A percentile compares a stretch with the other conserved stretches of the same genome.
Evolutionary conservation across 1,284 basidiomycete species (phyloP).

Genomic region (Microbotryum lychnidis-dioicae): DNA sequence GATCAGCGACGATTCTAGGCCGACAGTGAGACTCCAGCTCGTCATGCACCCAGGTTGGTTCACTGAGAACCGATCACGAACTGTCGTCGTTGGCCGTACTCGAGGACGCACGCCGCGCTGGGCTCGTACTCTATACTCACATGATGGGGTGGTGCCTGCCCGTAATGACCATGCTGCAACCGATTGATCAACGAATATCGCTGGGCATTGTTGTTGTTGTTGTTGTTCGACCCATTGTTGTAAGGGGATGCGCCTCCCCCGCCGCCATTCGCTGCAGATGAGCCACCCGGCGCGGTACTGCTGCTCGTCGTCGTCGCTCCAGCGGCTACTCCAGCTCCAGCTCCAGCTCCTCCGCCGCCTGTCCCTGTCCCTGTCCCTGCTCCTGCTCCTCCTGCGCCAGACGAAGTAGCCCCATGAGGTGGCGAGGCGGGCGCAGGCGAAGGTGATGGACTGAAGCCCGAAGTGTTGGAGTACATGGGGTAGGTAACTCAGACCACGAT

Average conservation of each 20-base stretch:
- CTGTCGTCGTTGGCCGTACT: too few species aligned
- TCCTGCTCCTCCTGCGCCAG: slow-evolving; percentile 2
- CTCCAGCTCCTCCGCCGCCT: slow-evolving; percentile 5
- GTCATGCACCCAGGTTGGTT: neutral
- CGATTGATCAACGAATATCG: slow-evolving; percentile 24
- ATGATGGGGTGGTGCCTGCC: slow-evolving; percentile 15
- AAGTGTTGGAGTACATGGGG: neutral
- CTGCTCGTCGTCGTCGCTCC: neutral
- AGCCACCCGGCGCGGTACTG: neutral
- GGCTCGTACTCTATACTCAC: slow-evolving; percentile 6
- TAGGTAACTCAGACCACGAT: neutral
- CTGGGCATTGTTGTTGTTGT: neutral
- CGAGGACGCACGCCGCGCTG: too few species aligned
- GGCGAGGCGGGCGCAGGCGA: slow-evolving; percentile 20
- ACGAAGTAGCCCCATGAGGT: neutral
- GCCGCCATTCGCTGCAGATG: neutral
- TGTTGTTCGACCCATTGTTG: too few species aligned
- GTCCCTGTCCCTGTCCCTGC: neutral
- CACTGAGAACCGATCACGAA: neutral
- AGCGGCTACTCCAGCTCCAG: slow-evolving; percentile 4
- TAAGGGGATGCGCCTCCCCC: too few species aligned
- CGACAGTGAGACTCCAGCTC: neutral
- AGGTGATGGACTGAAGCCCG: slow-evolving; percentile 9
- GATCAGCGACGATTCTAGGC: neutral
- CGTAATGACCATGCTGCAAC: slow-evolving; percentile 19